phyloP scores from a whole-genome alignment of 352 stramenopile genomes.

The Phytophthora macrochlamydospora region DNA sequence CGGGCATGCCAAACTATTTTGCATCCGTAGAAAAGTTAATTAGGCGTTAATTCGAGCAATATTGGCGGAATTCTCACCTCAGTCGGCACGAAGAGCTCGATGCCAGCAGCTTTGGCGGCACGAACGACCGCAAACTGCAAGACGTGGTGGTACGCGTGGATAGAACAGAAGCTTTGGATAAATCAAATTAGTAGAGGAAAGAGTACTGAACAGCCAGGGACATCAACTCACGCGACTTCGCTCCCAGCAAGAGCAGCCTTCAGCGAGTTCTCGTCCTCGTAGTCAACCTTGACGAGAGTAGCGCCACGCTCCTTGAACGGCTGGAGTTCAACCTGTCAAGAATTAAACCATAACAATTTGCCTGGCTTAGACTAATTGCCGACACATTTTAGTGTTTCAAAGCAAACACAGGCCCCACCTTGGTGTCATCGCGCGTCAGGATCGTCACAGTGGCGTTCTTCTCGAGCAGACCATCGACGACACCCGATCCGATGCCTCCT shows the following conservation, averaged over 20 bases:
- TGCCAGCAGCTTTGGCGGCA: constrained; percentile 23
- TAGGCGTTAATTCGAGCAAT: not conserved
- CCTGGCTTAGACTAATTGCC: too few species aligned
- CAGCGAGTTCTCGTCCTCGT: constrained; percentile 23
- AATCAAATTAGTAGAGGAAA: too few species aligned
- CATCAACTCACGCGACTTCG: constrained; percentile 22
- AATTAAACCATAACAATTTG: not conserved
- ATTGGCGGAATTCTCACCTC: constrained; percentile 12
- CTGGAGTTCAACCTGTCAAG: constrained; percentile 18
- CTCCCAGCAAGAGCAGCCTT: constrained; percentile 18
- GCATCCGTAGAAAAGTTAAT: not conserved
- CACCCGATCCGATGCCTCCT: not conserved
- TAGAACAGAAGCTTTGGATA: constrained; percentile 13
- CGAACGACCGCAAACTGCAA: constrained; percentile 13
- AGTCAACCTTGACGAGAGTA: constrained; percentile 18
- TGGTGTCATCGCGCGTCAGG: constrained; percentile 22
- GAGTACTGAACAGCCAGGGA: too few species aligned
- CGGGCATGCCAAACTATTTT: constrained; percentile 13
- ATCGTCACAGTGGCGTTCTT: constrained; percentile 1
- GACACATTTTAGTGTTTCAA: too few species aligned
- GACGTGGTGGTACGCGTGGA: constrained; percentile 8
- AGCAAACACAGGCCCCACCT: constrained; percentile 5
- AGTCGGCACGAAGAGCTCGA: constrained; percentile 26
- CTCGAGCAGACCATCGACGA: constrained; percentile 3
- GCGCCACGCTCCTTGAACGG: constrained; percentile 18